A percentile compares a stretch with the other conserved stretches of the same genome.
phyloP scores from a whole-genome alignment of 306 rosid genomes.

The Quercus engelmannii region DNA sequence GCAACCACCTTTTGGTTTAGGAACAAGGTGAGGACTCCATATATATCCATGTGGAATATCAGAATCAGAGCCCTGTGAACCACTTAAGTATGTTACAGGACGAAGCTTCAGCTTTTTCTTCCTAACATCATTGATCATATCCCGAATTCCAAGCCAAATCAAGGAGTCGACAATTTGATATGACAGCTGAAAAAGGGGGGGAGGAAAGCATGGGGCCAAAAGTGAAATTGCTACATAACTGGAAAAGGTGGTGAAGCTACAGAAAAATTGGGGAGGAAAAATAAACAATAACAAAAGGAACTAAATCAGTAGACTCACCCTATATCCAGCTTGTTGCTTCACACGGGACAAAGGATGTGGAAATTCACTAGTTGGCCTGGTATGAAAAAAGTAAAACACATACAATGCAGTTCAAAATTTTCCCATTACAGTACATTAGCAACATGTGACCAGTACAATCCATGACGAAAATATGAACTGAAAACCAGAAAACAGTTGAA shows the following conservation, averaged over 20 bases:
- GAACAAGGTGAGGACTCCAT: constrained; percentile 99
- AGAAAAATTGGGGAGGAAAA: background rate
- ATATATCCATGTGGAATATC: constrained; percentile 96
- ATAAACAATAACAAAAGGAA: constrained; percentile 6
- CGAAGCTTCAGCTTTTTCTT: constrained; percentile 87
- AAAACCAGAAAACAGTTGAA: constrained; percentile 7
- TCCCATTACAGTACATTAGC: constrained; percentile 4
- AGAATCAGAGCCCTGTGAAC: constrained; percentile 88
- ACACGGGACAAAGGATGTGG: constrained; percentile 98
- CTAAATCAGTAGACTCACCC: constrained; percentile 50
- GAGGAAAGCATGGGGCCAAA: background rate
- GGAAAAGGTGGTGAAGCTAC: background rate
- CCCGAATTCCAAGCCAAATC: constrained; percentile 98
- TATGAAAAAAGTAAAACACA: constrained; percentile 22
- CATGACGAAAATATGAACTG: constrained; percentile 17
- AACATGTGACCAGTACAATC: constrained; percentile 2
- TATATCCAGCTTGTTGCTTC: constrained; percentile 89
- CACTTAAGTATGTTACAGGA: constrained; percentile 98
- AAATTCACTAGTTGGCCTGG: constrained; percentile 98
- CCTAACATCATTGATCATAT: constrained; percentile 93
- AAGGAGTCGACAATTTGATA: constrained; percentile 97
- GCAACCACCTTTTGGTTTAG: constrained; percentile 89
- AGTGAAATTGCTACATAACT: constrained; percentile 3
- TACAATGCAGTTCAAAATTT: constrained; percentile 21
- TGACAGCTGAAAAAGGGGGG: constrained; percentile 62